A percentile compares a stretch with the other conserved stretches of the same genome.
Conservation (phyloP, 2,329 filamentous ascomycete genomes). For the Diaporthe capsici region DNA sequence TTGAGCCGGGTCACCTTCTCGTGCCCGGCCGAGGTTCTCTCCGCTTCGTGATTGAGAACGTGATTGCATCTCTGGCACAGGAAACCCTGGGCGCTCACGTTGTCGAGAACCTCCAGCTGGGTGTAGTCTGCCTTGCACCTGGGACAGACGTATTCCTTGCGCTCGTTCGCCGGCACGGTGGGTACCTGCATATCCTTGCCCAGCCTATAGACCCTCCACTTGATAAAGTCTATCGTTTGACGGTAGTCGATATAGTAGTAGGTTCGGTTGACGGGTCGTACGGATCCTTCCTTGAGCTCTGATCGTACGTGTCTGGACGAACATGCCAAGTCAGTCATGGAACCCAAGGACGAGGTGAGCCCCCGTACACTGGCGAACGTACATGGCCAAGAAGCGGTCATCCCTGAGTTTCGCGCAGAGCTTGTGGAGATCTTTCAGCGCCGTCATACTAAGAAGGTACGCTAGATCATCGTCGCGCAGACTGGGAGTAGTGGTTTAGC, state of each 20-base stretch:
- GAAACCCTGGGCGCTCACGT: slow-evolving; percentile 79
- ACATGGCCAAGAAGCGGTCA: slow-evolving; percentile 88
- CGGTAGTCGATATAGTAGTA: slow-evolving; percentile 99
- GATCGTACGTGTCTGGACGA: slow-evolving; percentile 75
- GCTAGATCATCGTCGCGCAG: slow-evolving; percentile 91
- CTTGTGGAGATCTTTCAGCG: slow-evolving; percentile 87
- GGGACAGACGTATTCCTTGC: slow-evolving; percentile 91
- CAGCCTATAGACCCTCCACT: slow-evolving; percentile 91
- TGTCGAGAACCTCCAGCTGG: slow-evolving; percentile 88
- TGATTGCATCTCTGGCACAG: slow-evolving; percentile 84
- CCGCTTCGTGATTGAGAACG: slow-evolving; percentile 74
- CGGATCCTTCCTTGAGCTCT: slow-evolving; percentile 84
- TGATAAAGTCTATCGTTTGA: slow-evolving; percentile 94
- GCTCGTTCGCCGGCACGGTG: slow-evolving; percentile 83
- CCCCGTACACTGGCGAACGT: slow-evolving; percentile 53
- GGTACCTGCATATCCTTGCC: slow-evolving; percentile 90
- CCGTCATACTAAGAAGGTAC: slow-evolving; percentile 88
- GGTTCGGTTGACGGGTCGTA: slow-evolving; percentile 85
- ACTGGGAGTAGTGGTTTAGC: slow-evolving; percentile 75
- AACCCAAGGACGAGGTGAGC: neutral
- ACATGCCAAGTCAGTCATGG: slow-evolving; percentile 35
- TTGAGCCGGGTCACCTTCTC: slow-evolving; percentile 83
- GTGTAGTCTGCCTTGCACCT: slow-evolving; percentile 90
- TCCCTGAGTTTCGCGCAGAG: slow-evolving; percentile 88
- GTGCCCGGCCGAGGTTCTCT: slow-evolving; percentile 78